Percentiles rank a stretch among this genome's conserved stretches.
These are phyloP conservation scores for Erythrobasidium hasegawianum DNA, from an alignment of 1,284 basidiomycete genomes.

Conservation along the genomic window DNA sequence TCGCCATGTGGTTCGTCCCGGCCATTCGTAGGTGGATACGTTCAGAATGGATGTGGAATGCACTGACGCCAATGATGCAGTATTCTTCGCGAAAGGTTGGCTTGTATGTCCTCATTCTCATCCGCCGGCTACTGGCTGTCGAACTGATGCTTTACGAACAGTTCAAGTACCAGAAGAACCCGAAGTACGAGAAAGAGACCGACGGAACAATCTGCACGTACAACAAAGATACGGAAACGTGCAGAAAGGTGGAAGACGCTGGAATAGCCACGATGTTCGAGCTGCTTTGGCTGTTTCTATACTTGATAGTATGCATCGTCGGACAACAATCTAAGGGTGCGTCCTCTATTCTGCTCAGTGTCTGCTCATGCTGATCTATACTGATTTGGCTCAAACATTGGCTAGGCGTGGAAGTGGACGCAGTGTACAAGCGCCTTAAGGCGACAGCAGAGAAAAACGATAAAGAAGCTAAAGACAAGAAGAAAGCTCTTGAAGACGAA, in stretches of 20 bases:
- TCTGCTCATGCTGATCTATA: not conserved
- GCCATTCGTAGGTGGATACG: not conserved
- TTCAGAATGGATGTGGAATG: not conserved
- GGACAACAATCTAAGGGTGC: not conserved
- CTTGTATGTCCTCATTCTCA: conserved; percentile 6
- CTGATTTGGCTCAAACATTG: conserved; percentile 79
- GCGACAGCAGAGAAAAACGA: not conserved
- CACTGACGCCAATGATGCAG: not conserved
- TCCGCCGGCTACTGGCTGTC: not conserved
- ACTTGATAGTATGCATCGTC: not conserved
- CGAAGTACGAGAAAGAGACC: not conserved
- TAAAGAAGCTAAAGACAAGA: not conserved
- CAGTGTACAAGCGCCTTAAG: conserved; percentile 53
- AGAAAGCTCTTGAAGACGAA: not conserved
- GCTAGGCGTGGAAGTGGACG: conserved; percentile 81
- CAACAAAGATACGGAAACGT: conserved; percentile 4
- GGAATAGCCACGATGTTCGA: conserved; percentile 6
- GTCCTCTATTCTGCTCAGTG: no score
- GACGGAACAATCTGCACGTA: conserved; percentile 1
- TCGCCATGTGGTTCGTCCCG: conserved; percentile 2
- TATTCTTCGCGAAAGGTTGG: conserved; percentile 11
- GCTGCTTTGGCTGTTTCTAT: not conserved
- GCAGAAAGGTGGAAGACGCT: not conserved
- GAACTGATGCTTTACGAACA: not conserved
- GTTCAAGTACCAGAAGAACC: conserved; percentile 6